Base-by-base conservation (phyloP, 768 basidiomycete genomes). In the Rhizopogon sp. region DNA sequence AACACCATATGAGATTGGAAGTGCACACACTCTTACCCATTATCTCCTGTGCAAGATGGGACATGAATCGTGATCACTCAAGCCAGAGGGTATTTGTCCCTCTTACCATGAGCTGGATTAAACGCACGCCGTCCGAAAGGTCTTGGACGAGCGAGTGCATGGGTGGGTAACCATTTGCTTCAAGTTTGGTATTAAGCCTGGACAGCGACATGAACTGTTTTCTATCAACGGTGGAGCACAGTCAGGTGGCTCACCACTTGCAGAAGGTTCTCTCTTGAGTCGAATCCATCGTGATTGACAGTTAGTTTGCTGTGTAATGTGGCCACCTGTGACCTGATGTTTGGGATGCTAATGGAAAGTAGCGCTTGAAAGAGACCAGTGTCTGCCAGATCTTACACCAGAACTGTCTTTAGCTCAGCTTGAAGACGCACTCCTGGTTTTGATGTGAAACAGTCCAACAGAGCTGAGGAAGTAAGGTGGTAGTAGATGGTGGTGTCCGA, bases 171-270 rank as follows among this genome's bases (percentile, higher is more conserved):
- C 87, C 88, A 59, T 88, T 80, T 3, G 82, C 76, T 66, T 98
- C 94, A 31, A 99, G 81, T 68, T 96, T 95, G 8, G 94, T 92
- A 65, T 98, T 99, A 56, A 98, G 77, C 97, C 96, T 98, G 60
- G 39, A 47, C 22, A 47, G 59, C n/a, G 45, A 39, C 17, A 20
- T 41, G 39, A 46, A 39, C 44, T 53, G 17, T 13, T 7, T 35
- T 54, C 50, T 49, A 47, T 39, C 16, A 50, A 54, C n/a, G 43
- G 31, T 20, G 37, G 50, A 31, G 29, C 33, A 50, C 10, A 42
- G n/a, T 54, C 5, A 16, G 11, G 35, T 31, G 33, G 37, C 61
- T 57, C 58, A 93, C 93, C 93, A 95, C 82, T 93, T 93, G 71
- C 91, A 93, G 67, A 95, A 95, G 2, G 93, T 93, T 58, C 85